Percentiles rank a stretch among this genome's conserved stretches.
These are phyloP conservation scores for Nannochloropsis oceanica DNA, from an alignment of 108 stramenopile species.

Conservation along the genomic window DNA sequence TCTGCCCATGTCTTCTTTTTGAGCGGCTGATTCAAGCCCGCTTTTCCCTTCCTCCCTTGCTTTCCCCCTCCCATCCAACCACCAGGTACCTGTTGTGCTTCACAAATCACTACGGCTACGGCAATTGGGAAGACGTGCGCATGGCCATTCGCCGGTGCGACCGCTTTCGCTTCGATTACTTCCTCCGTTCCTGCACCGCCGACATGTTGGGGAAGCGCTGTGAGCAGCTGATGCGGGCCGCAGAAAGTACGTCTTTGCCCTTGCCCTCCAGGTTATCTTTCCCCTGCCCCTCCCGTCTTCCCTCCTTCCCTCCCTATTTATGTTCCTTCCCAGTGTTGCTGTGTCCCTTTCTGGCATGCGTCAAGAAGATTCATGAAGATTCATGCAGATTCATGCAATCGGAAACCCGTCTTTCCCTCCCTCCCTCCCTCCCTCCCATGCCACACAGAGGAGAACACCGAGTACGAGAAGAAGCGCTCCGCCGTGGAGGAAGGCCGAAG, in stretches of 20 bases:
- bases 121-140: conserved; percentile 39
- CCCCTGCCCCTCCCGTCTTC: background rate
- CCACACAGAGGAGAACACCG: background rate
- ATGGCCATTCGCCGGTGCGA: conserved; percentile 37
- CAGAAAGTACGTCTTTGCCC: conserved; percentile 32
- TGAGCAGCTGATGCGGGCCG: conserved; percentile 32
- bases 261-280: background rate
- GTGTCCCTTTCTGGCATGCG: background rate
- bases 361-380: background rate
- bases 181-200: conserved; percentile 28
- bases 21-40: background rate
- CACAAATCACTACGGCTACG: conserved; percentile 35
- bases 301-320: background rate
- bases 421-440: background rate
- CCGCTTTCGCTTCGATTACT: conserved; percentile 42
- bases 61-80: background rate
- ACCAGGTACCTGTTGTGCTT: conserved; percentile 26
- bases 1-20: background rate
- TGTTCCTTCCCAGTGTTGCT: background rate
- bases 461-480: background rate
- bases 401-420: background rate
- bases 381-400: background rate
- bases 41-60: background rate
- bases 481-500: background rate
- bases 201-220: conserved; percentile 33